Base-by-base conservation (phyloP, 768 basidiomycete species). In the Podaxis sp. region DNA sequence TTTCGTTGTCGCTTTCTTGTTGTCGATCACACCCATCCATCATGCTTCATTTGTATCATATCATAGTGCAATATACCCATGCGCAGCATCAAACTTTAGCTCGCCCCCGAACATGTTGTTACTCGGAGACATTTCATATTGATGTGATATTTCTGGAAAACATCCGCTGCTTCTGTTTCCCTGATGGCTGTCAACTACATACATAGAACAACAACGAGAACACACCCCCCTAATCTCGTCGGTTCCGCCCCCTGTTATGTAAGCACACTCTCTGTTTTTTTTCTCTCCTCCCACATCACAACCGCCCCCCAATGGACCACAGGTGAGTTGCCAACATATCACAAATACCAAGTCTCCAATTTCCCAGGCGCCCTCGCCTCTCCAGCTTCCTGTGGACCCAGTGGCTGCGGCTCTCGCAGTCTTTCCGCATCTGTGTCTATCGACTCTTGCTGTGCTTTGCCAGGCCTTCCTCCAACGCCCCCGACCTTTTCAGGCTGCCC, bases 21-120 rank as follows among this genome's bases (percentile, higher is more conserved):
- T 33, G 33, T 33, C 33, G 33, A 33, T 33, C 33, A 30, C 28
- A 30, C 28, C 52, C 52, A 9, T 24, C 22, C n/a, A 38, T 17
- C 44, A 48, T 51, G 40, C 36, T 44, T 44, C 52, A 40, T 61
- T 26, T 61, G 59, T 61, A 61, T 22, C 42, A 61, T 61, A 59
- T 6, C 28, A 26, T 36, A 53, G 38, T 54, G 52, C 59, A 61
- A 61, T 61, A 61, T 59, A 59, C 40, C 59, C 48, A 36, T 57
- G 57, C 44, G 44, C 57, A 57, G 40, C 57, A 57, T 52, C 28
- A 52, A 36, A 53, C n/a, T 19, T 53, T 36, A 36, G 30, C n/a
- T 17, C 15, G 26, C 5, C 17, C 42, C 17, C 5, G 33, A 51
- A 51, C 48, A 51, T 51, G 48, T 51, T 51, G 15, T 51, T 51